Evolutionary conservation across 208 protist genomes (phyloP).

Genomic region (Porcisia deanei): DNA sequence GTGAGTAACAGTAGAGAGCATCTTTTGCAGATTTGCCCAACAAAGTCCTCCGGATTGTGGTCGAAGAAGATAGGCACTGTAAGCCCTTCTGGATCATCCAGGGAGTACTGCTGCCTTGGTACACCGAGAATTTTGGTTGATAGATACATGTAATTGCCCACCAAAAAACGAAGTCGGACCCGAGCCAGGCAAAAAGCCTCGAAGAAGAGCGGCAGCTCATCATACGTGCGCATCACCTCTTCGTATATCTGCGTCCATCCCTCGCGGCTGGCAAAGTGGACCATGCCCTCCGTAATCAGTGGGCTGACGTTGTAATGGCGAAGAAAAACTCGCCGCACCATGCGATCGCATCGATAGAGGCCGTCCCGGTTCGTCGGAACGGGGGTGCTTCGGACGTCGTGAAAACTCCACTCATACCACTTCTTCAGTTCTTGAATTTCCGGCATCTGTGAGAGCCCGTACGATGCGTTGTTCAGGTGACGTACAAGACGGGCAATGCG

Average conservation of each 20-base stretch:
- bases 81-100: slow-evolving; percentile 37
- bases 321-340: slow-evolving; percentile 61
- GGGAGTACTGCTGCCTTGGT: slow-evolving; percentile 24
- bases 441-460: slow-evolving; percentile 75
- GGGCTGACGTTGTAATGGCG: slow-evolving; percentile 67
- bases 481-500: slow-evolving; percentile 50
- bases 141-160: slow-evolving; percentile 77
- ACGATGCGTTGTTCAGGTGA: slow-evolving; percentile 50
- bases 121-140: slow-evolving; percentile 62
- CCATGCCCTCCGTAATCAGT: slow-evolving; percentile 53
- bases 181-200: slow-evolving; percentile 55
- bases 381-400: slow-evolving; percentile 57
- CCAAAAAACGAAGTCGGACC: slow-evolving; percentile 58
- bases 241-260: slow-evolving; percentile 53
- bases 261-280: slow-evolving; percentile 53
- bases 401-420: slow-evolving; percentile 80
- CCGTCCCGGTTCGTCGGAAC: slow-evolving; percentile 35
- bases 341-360: slow-evolving; percentile 47
- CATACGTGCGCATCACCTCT: slow-evolving; percentile 33
- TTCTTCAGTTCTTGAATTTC: slow-evolving; percentile 65
- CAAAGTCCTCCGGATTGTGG: slow-evolving; percentile 53
- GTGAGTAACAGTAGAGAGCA: slow-evolving; percentile 51
- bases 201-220: slow-evolving; percentile 58
- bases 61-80: slow-evolving; percentile 55
- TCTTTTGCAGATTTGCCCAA: slow-evolving; percentile 65